These are phyloP conservation scores for Actinomortierella ambigua DNA, from an alignment of 371 early-diverging fungal species.

Conservation along the genomic window DNA sequence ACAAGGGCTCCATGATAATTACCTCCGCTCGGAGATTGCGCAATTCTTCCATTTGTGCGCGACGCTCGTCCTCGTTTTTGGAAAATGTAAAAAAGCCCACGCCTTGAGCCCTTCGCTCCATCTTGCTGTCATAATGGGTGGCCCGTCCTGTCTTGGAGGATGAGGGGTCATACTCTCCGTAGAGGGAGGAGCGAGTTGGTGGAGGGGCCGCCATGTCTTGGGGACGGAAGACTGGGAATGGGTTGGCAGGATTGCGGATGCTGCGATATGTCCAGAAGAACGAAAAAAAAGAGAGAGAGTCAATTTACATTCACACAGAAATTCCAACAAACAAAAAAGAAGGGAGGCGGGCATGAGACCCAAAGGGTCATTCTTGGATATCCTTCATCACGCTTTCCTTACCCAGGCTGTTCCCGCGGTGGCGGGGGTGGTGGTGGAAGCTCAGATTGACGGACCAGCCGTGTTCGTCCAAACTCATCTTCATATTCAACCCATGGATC, in stretches of 20 bases:
- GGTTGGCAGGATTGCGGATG: constrained; percentile 30
- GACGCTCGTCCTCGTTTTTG: constrained; percentile 69
- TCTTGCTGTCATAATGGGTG: constrained; percentile 58
- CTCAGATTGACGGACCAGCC: constrained; percentile 71
- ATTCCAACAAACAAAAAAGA: no score
- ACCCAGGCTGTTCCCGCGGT: constrained; percentile 13
- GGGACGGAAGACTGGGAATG: constrained; percentile 39
- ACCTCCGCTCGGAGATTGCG: constrained; percentile 63
- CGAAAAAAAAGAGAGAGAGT: no score
- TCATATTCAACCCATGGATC: constrained; percentile 84
- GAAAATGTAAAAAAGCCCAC: constrained; percentile 80
- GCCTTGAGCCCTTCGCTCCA: constrained; percentile 74
- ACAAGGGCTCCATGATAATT: neutral
- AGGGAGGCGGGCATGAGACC: no score
- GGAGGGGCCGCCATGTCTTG: neutral
- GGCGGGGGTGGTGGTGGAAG: constrained; percentile 47
- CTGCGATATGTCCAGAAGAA: constrained; percentile 12
- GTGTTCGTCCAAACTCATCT: constrained; percentile 82
- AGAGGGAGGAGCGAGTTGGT: neutral
- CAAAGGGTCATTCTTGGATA: no score
- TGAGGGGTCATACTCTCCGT: constrained; percentile 20
- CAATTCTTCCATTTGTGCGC: constrained; percentile 66
- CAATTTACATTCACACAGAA: no score
- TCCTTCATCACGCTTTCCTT: neutral
- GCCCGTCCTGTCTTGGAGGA: constrained; percentile 13